phyloP scores from a whole-genome alignment of 257 asterid genomes.

The Buddleja alternifolia region DNA sequence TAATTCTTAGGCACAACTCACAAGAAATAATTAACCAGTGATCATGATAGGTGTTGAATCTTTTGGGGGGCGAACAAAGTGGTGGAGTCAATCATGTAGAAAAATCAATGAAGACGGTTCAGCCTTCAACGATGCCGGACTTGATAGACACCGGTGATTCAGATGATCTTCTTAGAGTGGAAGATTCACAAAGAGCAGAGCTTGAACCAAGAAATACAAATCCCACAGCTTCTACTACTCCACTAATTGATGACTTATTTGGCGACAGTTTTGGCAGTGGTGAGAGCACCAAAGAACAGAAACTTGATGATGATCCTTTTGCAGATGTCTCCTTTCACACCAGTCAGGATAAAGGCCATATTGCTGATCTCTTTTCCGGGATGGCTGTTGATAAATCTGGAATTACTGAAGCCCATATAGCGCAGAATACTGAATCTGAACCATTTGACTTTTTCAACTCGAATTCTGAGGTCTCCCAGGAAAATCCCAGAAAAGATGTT shows the following conservation, averaged over 20 bases:
- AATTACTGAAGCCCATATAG: constrained; percentile 36
- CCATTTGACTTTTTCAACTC: constrained; percentile 65
- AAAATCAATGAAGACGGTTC: constrained; percentile 46
- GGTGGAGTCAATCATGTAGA: constrained; percentile 47
- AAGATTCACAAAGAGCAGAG: constrained; percentile 44
- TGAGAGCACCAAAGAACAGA: constrained; percentile 44
- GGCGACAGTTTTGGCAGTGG: constrained; percentile 51
- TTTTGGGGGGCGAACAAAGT: constrained; percentile 62
- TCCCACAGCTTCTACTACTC: constrained; percentile 51
- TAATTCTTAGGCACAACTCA: constrained; percentile 9
- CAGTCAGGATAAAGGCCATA: constrained; percentile 51
- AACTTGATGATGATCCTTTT: constrained; percentile 83
- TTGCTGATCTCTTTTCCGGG: constrained; percentile 69
- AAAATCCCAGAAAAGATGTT: constrained; percentile 44
- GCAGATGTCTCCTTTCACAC: constrained; percentile 88
- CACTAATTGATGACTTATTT: constrained; percentile 72
- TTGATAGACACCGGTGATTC: constrained; percentile 86
- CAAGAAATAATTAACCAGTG: constrained; percentile 12
- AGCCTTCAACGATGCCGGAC: constrained; percentile 72
- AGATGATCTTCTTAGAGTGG: constrained; percentile 52
- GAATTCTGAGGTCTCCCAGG: constrained; percentile 48
- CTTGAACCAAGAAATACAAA: constrained; percentile 40
- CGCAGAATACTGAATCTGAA: constrained; percentile 52
- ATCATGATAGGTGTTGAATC: constrained; percentile 64
- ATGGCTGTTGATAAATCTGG: constrained; percentile 53